These are phyloP conservation scores for Prinsepia uniflora DNA, from an alignment of 306 rosid species.

Conservation along the genomic window DNA sequence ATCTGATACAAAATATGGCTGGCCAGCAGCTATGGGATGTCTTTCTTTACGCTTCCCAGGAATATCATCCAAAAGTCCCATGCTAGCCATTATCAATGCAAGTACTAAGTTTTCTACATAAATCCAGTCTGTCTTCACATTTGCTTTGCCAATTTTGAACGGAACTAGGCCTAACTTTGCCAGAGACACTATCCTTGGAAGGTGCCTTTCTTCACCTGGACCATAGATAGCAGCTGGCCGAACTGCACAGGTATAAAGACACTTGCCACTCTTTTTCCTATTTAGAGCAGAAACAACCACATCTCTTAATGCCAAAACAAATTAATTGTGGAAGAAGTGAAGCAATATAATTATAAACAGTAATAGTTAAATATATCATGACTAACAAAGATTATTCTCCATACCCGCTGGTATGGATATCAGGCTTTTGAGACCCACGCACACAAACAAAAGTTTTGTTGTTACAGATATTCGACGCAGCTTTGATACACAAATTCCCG, in stretches of 20 bases:
- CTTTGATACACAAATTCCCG: too few relatives aligned
- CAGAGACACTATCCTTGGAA: conserved; percentile 68
- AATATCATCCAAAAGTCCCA: conserved; percentile 80
- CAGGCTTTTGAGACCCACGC: background rate
- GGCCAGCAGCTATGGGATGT: conserved; percentile 79
- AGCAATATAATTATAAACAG: background rate
- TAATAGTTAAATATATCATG: background rate
- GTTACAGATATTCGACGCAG: too few relatives aligned
- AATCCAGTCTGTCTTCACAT: conserved; percentile 85
- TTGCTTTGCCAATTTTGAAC: conserved; percentile 62
- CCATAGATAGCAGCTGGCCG: conserved; percentile 96
- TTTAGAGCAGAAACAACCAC: conserved; percentile 10
- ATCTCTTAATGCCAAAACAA: background rate
- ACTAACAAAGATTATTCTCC: background rate
- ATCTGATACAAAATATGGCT: conserved; percentile 87
- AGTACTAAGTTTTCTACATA: conserved; percentile 85
- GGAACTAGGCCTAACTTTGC: conserved; percentile 73
- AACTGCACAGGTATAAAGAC: conserved; percentile 74
- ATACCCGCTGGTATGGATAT: background rate
- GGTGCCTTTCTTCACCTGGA: conserved; percentile 92
- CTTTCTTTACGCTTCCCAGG: conserved; percentile 44
- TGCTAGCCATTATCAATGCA: conserved; percentile 82
- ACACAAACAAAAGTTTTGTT: background rate
- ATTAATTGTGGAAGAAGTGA: background rate
- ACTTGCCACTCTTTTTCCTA: conserved; percentile 49